Evolutionary conservation across 2,329 filamentous ascomycete species (phyloP).

Genomic region (Aspergillus alliaceus): DNA sequence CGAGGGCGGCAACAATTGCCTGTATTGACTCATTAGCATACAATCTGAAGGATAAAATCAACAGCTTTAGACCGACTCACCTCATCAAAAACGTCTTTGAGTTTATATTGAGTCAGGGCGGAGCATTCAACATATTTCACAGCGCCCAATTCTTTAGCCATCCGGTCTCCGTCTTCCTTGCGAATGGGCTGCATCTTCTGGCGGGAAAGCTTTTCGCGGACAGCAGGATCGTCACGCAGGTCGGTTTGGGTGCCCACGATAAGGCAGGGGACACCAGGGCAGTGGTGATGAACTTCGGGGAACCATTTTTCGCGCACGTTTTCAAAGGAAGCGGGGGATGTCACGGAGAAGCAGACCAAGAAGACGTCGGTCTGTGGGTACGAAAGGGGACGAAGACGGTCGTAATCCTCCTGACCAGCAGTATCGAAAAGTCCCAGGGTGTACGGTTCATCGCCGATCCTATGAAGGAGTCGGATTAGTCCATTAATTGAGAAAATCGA

Average conservation of each 20-base stretch:
- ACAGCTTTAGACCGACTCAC: constrained; percentile 52
- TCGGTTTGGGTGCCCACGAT: constrained; percentile 98
- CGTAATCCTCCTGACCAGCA: constrained; percentile 98
- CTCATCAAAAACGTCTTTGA: constrained; percentile 99
- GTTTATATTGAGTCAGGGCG: constrained; percentile 94
- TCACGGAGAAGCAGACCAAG: constrained; percentile 98
- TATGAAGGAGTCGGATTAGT: constrained; percentile 40
- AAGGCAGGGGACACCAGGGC: constrained; percentile 93
- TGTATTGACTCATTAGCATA: constrained; percentile 37
- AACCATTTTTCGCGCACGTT: constrained; percentile 99
- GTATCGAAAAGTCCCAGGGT: constrained; percentile 98
- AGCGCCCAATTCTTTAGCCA: constrained; percentile 95
- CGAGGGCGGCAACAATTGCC: constrained; percentile 94
- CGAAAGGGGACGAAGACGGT: constrained; percentile 90
- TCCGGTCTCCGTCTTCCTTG: constrained; percentile 89
- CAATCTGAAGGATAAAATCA: neutral
- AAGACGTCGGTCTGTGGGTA: constrained; percentile 99
- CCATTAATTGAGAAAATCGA: neutral
- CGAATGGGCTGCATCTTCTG: constrained; percentile 94
- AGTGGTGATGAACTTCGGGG: constrained; percentile 97
- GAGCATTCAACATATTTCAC: constrained; percentile 99
- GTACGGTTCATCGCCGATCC: constrained; percentile 99
- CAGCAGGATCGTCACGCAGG: constrained; percentile 82
- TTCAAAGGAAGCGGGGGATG: constrained; percentile 94
- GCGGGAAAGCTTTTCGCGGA: constrained; percentile 87